phyloP scores from a whole-genome alignment of 2,329 filamentous ascomycete species.

The Verruconis gallopava region DNA sequence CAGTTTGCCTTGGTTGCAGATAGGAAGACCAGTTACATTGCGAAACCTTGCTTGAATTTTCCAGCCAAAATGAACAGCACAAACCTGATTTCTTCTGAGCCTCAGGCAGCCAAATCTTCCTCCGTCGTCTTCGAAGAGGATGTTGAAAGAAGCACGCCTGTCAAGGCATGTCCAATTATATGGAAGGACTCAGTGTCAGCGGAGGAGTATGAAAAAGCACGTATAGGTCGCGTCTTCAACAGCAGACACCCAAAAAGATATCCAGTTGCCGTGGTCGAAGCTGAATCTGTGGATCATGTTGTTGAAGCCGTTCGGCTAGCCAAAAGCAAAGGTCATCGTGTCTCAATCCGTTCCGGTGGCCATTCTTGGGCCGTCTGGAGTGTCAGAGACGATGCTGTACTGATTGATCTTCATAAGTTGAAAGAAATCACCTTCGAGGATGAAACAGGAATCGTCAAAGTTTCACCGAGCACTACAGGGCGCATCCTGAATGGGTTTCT shows the following conservation, averaged over 20 bases:
- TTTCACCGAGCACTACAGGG: slow-evolving; percentile 13
- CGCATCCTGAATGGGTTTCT: slow-evolving; percentile 29
- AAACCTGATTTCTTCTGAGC: too few species aligned
- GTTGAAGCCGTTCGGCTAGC: slow-evolving; percentile 21
- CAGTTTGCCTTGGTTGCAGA: too few species aligned
- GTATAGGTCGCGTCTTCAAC: background rate
- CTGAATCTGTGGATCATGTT: background rate
- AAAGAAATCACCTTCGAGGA: slow-evolving; percentile 29
- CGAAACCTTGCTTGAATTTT: too few species aligned
- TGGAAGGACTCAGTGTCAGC: too few species aligned
- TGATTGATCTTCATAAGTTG: slow-evolving; percentile 30
- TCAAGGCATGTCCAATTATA: too few species aligned
- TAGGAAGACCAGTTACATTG: too few species aligned
- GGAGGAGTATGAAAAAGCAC: background rate
- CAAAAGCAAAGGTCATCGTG: slow-evolving; percentile 20
- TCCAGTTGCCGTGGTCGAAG: background rate
- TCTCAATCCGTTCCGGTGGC: slow-evolving; percentile 37
- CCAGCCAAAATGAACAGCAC: too few species aligned
- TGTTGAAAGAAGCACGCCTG: too few species aligned
- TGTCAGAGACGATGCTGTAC: slow-evolving; percentile 33
- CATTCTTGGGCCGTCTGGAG: slow-evolving; percentile 40
- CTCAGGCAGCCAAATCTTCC: too few species aligned
- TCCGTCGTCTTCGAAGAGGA: too few species aligned
- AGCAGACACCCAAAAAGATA: slow-evolving; percentile 17
- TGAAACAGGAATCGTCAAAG: slow-evolving; percentile 1